Base-by-base conservation (phyloP, 1,284 basidiomycete species). In the Cryptococcus sp. region DNA sequence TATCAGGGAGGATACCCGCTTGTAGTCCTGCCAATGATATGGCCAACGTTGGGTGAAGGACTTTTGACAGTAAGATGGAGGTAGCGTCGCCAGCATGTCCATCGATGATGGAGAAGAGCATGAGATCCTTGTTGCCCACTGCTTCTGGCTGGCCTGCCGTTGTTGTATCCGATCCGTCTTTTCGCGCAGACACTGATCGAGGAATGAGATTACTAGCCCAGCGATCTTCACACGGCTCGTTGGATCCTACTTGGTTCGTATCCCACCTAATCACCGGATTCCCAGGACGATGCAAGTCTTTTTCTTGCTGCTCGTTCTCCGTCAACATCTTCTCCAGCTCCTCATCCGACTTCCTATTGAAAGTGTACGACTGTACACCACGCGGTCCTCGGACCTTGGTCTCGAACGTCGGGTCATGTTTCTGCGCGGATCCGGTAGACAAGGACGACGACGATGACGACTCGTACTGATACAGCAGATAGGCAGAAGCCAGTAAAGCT, bases 21-120 rank as follows among this genome's bases (percentile, higher is more conserved):
- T 81, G 77, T 16, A 82, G 73, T 20, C 75, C 77, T 44, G 80
- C 78, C 26, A 99, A 84, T 69, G 95, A 88, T 49, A 92, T 81
- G 0, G 87, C 86, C 50, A 97, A 87, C 13, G 90, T 89, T 37
- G 91, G 90, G 61, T 98, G 90, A 58, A 99, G 85, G 41, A 89
- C 84, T 53, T 88, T 87, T 2, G 89, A 87, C 34, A 99, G 86
- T 29, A 97, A 82, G 57, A 86, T 84, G 5, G 91, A 93, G 1
- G 96, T 99, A 56, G 91, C 84, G 63, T 72, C 83, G 1, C 93
- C 96, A 1, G 86, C 83, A 74, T 99, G 96, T 1, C 96, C 96
- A 72, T 99, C 96, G 85, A 94, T 88, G 26, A 96, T 87, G 1
- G 89, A 82, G 68, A 91, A 93, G 76, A 95, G 89, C 50, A 91